Percentiles rank a stretch among this genome's conserved stretches.
These are phyloP conservation scores for Leptographium radiaticola DNA, from an alignment of 2,329 filamentous ascomycete species.

Conservation along the genomic window DNA sequence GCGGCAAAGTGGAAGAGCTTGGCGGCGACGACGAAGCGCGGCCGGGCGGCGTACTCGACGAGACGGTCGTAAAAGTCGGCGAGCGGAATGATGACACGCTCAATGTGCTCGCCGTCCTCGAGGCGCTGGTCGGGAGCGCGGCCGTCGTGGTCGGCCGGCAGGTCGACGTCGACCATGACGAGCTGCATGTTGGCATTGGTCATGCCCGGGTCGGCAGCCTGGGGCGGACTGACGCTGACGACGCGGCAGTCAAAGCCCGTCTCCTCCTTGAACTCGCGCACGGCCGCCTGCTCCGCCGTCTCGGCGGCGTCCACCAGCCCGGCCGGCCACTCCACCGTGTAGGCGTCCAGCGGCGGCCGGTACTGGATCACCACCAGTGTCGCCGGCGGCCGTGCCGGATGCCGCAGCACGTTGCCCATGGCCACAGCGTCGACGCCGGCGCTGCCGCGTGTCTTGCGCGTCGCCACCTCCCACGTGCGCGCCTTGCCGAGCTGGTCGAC, in stretches of 20 bases:
- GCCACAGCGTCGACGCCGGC: conserved; percentile 47
- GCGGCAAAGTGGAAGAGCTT: conserved; percentile 49
- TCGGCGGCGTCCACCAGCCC: conserved; percentile 39
- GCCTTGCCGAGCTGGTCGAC: conserved; percentile 38
- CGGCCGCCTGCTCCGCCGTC: conserved; percentile 36
- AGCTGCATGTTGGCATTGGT: conserved; percentile 48
- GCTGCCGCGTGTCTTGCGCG: conserved; percentile 41
- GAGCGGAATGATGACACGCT: conserved; percentile 45
- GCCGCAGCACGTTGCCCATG: conserved; percentile 45
- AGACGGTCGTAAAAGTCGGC: conserved; percentile 41
- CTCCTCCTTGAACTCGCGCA: conserved; percentile 41
- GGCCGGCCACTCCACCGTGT: conserved; percentile 41
- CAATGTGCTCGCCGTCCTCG: conserved; percentile 49
- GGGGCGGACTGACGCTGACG: conserved; percentile 34
- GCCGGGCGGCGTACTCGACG: conserved; percentile 29
- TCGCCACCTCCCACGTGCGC: conserved; percentile 47
- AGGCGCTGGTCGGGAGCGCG: conserved; percentile 41
- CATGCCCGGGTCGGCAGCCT: conserved; percentile 45
- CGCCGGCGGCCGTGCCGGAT: conserved; percentile 27
- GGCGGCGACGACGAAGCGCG: conserved; percentile 40
- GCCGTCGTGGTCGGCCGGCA: conserved; percentile 33
- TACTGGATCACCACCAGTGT: conserved; percentile 18
- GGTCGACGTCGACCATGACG: conserved; percentile 43
- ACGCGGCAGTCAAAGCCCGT: conserved; percentile 41
- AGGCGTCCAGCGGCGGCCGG: conserved; percentile 28